These are phyloP conservation scores for Neostapfia colusana DNA, from an alignment of 176 grass and related monocot species.

Conservation along the genomic window DNA sequence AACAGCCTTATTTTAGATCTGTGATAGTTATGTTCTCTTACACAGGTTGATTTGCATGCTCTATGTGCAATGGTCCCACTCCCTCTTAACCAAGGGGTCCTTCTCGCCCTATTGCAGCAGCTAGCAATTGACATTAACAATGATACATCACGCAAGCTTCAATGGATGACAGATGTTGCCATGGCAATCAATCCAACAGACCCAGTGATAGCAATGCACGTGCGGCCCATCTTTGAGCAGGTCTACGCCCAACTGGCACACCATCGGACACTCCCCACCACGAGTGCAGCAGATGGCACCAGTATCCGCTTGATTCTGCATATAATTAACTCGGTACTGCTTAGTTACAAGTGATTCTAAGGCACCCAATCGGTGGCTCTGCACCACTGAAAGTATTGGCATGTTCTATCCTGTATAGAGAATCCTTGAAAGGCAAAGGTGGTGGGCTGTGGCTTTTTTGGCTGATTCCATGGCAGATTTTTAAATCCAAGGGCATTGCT, in stretches of 20 bases:
- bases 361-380: constrained; percentile 8
- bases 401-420: constrained; percentile 62
- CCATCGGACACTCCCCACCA: constrained; percentile 60
- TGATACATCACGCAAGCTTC: constrained; percentile 66
- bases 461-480: not conserved
- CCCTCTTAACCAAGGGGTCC: constrained; percentile 86
- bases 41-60: constrained; percentile 85
- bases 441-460: not conserved
- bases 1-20: constrained; percentile 11
- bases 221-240: constrained; percentile 93
- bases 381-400: constrained; percentile 14
- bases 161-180: constrained; percentile 93
- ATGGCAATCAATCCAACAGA: constrained; percentile 86
- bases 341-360: constrained; percentile 76
- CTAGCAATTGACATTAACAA: constrained; percentile 83
- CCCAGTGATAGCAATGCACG: constrained; percentile 63
- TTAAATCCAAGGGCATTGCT: not conserved
- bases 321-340: constrained; percentile 89
- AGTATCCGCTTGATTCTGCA: constrained; percentile 78
- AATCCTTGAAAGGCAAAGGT: constrained; percentile 55
- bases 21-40: constrained; percentile 34
- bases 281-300: constrained; percentile 44
- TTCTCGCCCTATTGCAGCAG: constrained; percentile 91
- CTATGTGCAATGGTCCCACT: constrained; percentile 59
- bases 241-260: constrained; percentile 67